These are phyloP conservation scores for Fragaria vesca DNA, from an alignment of 306 rosid species.

Conservation along the genomic window DNA sequence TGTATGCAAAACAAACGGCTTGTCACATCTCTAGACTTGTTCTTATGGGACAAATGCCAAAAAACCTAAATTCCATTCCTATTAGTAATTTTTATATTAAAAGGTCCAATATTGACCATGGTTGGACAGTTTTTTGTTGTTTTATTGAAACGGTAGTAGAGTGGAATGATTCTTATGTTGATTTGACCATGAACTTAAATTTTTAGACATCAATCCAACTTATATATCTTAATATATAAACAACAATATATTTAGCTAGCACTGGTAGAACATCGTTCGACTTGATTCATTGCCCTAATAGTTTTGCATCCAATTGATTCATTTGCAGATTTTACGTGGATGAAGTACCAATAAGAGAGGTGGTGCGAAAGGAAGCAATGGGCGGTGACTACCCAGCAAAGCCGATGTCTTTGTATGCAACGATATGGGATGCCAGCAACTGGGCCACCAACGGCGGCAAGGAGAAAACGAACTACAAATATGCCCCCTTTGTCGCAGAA, in stretches of 20 bases:
- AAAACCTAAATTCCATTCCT: too few relatives aligned
- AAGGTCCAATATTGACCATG: neutral
- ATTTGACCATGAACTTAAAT: neutral
- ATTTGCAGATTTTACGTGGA: constrained; percentile 82
- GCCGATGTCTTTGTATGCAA: constrained; percentile 84
- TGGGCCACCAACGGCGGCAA: constrained; percentile 93
- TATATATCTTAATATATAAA: neutral
- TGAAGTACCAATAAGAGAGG: constrained; percentile 85
- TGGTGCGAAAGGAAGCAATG: constrained; percentile 65
- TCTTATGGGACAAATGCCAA: neutral
- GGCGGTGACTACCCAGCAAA: constrained; percentile 83
- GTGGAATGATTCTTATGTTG: neutral
- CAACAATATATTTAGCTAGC: neutral
- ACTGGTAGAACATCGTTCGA: neutral
- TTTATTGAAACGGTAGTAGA: neutral
- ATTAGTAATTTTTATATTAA: neutral
- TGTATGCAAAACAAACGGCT: neutral
- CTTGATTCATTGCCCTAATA: neutral
- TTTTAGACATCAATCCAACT: neutral
- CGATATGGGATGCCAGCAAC: constrained; percentile 94
- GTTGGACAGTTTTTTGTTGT: neutral
- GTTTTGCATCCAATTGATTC: neutral
- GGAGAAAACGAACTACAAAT: constrained; percentile 79
- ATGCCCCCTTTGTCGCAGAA: constrained; percentile 79
- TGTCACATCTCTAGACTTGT: neutral